A percentile compares a stretch with the other conserved stretches of the same genome.
Conservation (phyloP, 1,284 basidiomycete genomes). For the Volvariella volvacea region DNA sequence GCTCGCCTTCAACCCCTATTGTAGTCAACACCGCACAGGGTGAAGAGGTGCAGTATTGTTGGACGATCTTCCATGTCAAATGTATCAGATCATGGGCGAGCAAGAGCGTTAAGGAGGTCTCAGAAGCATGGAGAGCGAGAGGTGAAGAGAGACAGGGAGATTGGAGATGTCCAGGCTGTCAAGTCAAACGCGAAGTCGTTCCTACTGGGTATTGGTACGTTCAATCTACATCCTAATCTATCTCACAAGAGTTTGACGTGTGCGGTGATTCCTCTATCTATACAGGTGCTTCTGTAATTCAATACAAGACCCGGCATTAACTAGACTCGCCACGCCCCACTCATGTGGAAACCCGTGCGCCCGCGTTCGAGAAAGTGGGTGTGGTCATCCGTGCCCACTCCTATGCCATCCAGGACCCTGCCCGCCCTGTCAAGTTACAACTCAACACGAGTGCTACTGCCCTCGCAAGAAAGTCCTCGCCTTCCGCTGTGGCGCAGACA, state of each 20-base stretch:
- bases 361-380: conserved; percentile 53
- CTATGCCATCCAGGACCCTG: conserved; percentile 49
- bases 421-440: conserved; percentile 46
- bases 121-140: conserved; percentile 69
- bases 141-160: conserved; percentile 64
- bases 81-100: conserved; percentile 76
- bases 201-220: conserved; percentile 64
- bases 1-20: conserved; percentile 53
- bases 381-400: conserved; percentile 78
- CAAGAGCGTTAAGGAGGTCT: conserved; percentile 72
- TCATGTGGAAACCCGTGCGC: conserved; percentile 79
- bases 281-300: conserved; percentile 87
- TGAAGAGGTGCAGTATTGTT: conserved; percentile 55
- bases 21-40: conserved; percentile 25
- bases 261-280: too few species aligned
- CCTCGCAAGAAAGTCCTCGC: conserved; percentile 48
- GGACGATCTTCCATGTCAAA: conserved; percentile 79
- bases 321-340: conserved; percentile 73
- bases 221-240: not conserved
- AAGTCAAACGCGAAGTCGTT: conserved; percentile 59
- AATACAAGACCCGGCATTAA: conserved; percentile 62
- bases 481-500: conserved; percentile 53
- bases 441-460: conserved; percentile 59
- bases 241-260: conserved; percentile 15
- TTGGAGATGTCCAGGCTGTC: conserved; percentile 89